Conservation (phyloP, 805 yeast genomes). For the Tetrapisispora pingtungensis region DNA sequence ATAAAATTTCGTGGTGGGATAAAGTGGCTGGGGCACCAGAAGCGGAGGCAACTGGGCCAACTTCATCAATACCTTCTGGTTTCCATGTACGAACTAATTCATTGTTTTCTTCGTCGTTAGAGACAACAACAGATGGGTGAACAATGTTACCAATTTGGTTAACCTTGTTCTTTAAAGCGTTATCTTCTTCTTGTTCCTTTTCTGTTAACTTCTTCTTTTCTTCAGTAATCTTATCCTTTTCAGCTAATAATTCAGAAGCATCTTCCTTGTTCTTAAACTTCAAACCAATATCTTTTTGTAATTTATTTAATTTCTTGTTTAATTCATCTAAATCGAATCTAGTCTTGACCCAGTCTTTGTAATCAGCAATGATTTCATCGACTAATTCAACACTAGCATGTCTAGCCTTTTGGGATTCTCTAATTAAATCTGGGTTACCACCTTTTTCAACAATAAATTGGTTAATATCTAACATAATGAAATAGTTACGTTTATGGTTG, state of each 20-base stretch:
- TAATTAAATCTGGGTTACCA: constrained; percentile 85
- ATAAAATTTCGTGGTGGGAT: constrained; percentile 90
- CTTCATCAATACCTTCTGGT: constrained; percentile 56
- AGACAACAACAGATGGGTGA: constrained; percentile 81
- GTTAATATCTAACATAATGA: constrained; percentile 76
- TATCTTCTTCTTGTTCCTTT: constrained; percentile 73
- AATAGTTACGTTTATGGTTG: background rate
- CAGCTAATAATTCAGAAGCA: constrained; percentile 68
- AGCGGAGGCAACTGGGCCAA: constrained; percentile 61
- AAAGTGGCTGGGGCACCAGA: constrained; percentile 66
- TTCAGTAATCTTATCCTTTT: constrained; percentile 65
- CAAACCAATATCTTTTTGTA: constrained; percentile 88
- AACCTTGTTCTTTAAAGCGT: constrained; percentile 65
- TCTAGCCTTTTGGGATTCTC: constrained; percentile 85
- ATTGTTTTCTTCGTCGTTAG: constrained; percentile 85
- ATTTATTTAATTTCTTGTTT: constrained; percentile 78
- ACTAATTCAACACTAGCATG: constrained; percentile 91
- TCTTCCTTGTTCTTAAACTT: constrained; percentile 94
- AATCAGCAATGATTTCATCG: constrained; percentile 86
- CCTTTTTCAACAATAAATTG: constrained; percentile 94
- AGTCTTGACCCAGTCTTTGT: constrained; percentile 84
- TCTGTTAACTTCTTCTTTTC: constrained; percentile 58
- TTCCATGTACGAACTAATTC: constrained; percentile 80
- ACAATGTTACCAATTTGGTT: constrained; percentile 89
- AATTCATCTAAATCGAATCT: constrained; percentile 84